phyloP scores from a whole-genome alignment of 257 asterid genomes.

The Penstemon newberryi region DNA sequence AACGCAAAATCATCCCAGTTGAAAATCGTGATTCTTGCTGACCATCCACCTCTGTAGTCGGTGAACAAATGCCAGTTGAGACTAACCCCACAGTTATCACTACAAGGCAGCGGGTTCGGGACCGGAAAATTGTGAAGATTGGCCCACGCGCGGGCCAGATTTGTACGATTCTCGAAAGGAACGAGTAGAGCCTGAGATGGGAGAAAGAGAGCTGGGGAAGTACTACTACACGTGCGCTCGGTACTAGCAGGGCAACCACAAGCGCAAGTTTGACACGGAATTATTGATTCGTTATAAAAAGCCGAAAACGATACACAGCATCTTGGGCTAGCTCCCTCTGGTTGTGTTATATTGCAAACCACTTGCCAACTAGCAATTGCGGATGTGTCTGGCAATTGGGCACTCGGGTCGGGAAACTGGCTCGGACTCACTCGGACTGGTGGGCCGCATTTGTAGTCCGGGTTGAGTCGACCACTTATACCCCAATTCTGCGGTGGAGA shows the following conservation, averaged over 20 bases:
- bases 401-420: constrained; percentile 70
- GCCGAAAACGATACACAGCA: constrained; percentile 96
- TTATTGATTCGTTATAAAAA: constrained; percentile 79
- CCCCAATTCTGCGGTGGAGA: constrained; percentile 82
- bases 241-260: constrained; percentile 67
- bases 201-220: constrained; percentile 65
- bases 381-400: constrained; percentile 40
- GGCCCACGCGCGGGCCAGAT: constrained; percentile 72
- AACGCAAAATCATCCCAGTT: constrained; percentile 82
- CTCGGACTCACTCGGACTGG: constrained; percentile 81
- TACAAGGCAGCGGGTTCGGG: constrained; percentile 72
- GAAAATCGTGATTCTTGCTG: constrained; percentile 81
- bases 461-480: constrained; percentile 68
- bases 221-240: constrained; percentile 49
- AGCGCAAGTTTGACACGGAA: constrained; percentile 87
- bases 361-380: constrained; percentile 94
- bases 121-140: constrained; percentile 61
- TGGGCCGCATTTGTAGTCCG: constrained; percentile 81
- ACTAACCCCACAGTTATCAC: constrained; percentile 88
- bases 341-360: constrained; percentile 81
- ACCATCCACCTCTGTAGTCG: constrained; percentile 84
- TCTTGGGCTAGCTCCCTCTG: constrained; percentile 60
- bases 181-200: constrained; percentile 80
- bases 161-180: constrained; percentile 74
- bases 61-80: constrained; percentile 87